Evolutionary conservation across 129 eudicot species (phyloP).

Genomic region (Helianthus tuberosus): DNA sequence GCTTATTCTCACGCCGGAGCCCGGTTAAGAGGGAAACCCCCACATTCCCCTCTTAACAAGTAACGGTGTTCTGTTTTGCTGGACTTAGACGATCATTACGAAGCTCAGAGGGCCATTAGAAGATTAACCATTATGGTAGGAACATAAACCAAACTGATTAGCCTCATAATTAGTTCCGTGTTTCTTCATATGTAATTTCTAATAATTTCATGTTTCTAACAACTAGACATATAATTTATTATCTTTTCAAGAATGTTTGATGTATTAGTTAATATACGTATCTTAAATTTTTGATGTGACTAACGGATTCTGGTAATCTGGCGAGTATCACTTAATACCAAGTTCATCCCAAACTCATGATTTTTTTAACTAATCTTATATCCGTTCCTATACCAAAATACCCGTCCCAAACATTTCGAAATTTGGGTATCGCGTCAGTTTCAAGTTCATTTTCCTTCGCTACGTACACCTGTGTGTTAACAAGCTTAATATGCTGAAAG

Average conservation of each 20-base stretch:
- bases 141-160: too few relatives aligned
- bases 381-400: background rate
- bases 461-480: background rate
- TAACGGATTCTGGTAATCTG: background rate
- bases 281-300: background rate
- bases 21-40: too few relatives aligned
- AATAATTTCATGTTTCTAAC: background rate
- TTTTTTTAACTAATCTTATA: background rate
- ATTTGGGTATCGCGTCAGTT: background rate
- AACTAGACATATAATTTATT: background rate
- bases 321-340: background rate
- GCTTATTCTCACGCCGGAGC: too few relatives aligned
- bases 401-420: too few relatives aligned
- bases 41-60: too few relatives aligned
- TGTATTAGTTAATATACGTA: background rate
- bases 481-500: background rate
- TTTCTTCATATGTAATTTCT: background rate
- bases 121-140: too few relatives aligned
- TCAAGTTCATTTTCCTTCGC: background rate
- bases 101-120: too few relatives aligned
- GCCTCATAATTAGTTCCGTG: too few relatives aligned
- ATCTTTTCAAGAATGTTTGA: background rate
- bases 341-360: background rate
- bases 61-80: too few relatives aligned
- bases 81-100: too few relatives aligned